These are phyloP conservation scores for Daldinia bambusicola DNA, from an alignment of 495 filamentous ascomycete species.

Conservation along the genomic window DNA sequence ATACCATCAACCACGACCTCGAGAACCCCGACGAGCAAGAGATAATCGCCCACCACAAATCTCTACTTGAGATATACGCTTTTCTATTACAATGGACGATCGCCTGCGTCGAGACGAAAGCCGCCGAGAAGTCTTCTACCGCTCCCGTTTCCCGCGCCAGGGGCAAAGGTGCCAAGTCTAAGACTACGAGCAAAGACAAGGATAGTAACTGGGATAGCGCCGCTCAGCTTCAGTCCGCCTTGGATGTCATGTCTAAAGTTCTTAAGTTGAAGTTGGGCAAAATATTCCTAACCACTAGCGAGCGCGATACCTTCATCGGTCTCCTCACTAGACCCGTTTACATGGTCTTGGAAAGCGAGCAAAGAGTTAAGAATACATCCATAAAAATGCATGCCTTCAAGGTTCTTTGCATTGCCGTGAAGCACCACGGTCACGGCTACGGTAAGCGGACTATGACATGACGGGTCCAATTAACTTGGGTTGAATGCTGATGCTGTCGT, in stretches of 20 bases:
- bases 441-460: slow-evolving; percentile 65
- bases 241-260: slow-evolving; percentile 95
- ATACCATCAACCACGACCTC: slow-evolving; percentile 83
- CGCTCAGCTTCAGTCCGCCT: slow-evolving; percentile 82
- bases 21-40: slow-evolving; percentile 89
- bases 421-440: slow-evolving; percentile 97
- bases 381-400: slow-evolving; percentile 98
- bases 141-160: slow-evolving; percentile 74
- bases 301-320: slow-evolving; percentile 92
- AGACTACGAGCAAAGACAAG: slow-evolving; percentile 63
- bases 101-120: slow-evolving; percentile 90
- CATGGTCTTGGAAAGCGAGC: slow-evolving; percentile 91
- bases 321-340: slow-evolving; percentile 95
- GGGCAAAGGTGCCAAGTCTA: slow-evolving; percentile 80
- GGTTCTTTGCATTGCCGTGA: slow-evolving; percentile 94
- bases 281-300: slow-evolving; percentile 96
- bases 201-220: slow-evolving; percentile 90
- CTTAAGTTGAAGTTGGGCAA: slow-evolving; percentile 90
- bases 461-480: slow-evolving; percentile 1
- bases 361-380: slow-evolving; percentile 87
- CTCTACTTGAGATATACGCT: slow-evolving; percentile 91
- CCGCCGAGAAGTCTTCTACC: slow-evolving; percentile 84
- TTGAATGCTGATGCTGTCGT: slow-evolving; percentile 41
- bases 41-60: slow-evolving; percentile 83
- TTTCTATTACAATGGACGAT: slow-evolving; percentile 96